Evolutionary conservation across 73 alveolate species (phyloP).

Genomic region (Paramecium sonneborni): DNA sequence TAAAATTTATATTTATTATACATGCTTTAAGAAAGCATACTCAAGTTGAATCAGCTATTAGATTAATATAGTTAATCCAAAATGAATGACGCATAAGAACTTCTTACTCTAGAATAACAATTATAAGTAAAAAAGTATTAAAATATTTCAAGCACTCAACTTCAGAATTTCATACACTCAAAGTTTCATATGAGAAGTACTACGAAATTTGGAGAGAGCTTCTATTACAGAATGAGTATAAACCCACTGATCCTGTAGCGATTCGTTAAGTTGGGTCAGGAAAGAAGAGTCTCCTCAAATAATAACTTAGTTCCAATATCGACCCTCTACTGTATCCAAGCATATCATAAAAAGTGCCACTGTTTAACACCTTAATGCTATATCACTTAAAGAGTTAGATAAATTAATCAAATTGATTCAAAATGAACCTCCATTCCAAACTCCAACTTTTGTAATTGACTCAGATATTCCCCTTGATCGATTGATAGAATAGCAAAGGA

Average conservation of each 20-base stretch:
- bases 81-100: too few species aligned
- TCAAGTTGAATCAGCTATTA: neutral
- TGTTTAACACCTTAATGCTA: neutral
- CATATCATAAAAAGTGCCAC: neutral
- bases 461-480: neutral
- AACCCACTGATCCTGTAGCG: neutral
- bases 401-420: neutral
- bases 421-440: neutral
- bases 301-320: neutral
- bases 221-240: neutral
- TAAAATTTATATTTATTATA: neutral
- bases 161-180: constrained; percentile 17
- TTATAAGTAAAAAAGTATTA: too few species aligned
- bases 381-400: neutral
- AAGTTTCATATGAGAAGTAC: neutral
- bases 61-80: too few species aligned
- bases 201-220: constrained; percentile 22
- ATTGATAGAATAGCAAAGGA: neutral
- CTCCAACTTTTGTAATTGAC: neutral
- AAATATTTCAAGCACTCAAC: constrained; percentile 12
- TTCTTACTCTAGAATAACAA: neutral
- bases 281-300: constrained; percentile 20
- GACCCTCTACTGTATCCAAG: constrained; percentile 27
- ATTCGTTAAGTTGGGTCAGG: neutral
- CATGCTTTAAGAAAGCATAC: neutral